A percentile compares a stretch with the other conserved stretches of the same genome.
Evolutionary conservation across 73 alveolate species (phyloP).

Genomic region (Paramecium octaurelia): DNA sequence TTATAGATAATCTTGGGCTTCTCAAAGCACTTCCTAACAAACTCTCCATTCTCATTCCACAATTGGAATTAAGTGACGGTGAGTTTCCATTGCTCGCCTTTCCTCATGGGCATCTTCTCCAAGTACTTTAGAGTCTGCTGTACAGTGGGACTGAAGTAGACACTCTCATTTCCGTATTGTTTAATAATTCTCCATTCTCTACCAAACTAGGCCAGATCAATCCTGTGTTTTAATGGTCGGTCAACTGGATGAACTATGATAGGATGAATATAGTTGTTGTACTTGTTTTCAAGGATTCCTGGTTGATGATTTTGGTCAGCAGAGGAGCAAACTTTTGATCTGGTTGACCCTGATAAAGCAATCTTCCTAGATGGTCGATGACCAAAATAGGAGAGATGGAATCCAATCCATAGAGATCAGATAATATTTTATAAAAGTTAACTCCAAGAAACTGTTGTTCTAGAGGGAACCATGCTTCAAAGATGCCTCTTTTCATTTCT

Average conservation of each 20-base stretch:
- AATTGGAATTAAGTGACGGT: background rate
- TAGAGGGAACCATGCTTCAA: slow-evolving; percentile 38
- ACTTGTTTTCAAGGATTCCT: background rate
- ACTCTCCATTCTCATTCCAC: background rate
- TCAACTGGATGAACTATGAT: slow-evolving; percentile 18
- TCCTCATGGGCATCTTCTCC: background rate
- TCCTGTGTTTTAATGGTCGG: slow-evolving; percentile 25
- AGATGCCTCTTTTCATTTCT: slow-evolving; percentile 5
- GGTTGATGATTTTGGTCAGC: background rate
- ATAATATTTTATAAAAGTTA: background rate
- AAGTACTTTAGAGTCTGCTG: background rate
- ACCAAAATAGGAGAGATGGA: background rate
- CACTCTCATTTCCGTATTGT: background rate
- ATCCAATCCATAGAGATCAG: slow-evolving; percentile 33
- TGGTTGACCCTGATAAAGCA: background rate
- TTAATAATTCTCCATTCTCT: slow-evolving; percentile 29
- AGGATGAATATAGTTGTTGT: background rate
- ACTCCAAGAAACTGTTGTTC: background rate
- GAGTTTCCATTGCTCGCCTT: background rate
- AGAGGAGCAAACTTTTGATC: background rate
- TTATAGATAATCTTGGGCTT: background rate
- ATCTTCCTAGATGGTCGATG: background rate
- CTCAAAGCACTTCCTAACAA: background rate
- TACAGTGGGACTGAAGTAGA: background rate
- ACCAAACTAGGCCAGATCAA: background rate